A percentile compares a stretch with the other conserved stretches of the same genome.
phyloP scores from a whole-genome alignment of 2,329 filamentous ascomycete species.

The Drechslerella coelobrocha region DNA sequence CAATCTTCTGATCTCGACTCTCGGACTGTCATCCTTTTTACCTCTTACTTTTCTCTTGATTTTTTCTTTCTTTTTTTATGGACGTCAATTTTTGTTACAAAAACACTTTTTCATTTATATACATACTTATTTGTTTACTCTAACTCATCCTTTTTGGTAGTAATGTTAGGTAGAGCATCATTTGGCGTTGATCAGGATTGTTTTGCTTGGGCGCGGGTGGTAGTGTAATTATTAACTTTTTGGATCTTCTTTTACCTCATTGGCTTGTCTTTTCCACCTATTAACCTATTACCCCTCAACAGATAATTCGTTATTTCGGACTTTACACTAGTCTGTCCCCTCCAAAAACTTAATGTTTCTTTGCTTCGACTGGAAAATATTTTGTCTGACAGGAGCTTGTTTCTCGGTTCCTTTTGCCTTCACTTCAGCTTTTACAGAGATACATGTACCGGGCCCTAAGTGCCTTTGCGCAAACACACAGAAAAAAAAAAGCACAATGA shows the following conservation, averaged over 20 bases:
- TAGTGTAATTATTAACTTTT: not conserved
- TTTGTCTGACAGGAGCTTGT: not conserved
- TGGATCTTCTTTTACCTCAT: not conserved
- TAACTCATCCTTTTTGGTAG: not conserved
- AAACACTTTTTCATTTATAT: not conserved
- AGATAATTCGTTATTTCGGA: conserved; percentile 1
- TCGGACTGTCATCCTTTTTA: not conserved
- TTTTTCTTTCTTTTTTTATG: not conserved
- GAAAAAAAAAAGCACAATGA: not conserved
- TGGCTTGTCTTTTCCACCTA: not conserved
- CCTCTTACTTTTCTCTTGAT: not conserved
- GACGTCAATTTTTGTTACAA: not conserved
- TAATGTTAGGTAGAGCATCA: conserved; percentile 10
- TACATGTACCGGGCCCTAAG: not conserved
- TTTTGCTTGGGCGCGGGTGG: conserved; percentile 5
- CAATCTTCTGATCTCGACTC: not conserved
- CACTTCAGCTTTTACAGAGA: not conserved
- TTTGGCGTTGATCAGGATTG: not conserved
- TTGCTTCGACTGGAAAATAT: conserved; percentile 1
- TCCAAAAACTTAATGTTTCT: conserved; percentile 3
- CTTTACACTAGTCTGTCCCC: not conserved
- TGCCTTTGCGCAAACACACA: not conserved
- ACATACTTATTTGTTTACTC: not conserved
- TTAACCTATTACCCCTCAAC: conserved; percentile 1
- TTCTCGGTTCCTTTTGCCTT: conserved; percentile 2